phyloP scores from a whole-genome alignment of 176 grass and related monocot species.

The Neostapfia colusana region DNA sequence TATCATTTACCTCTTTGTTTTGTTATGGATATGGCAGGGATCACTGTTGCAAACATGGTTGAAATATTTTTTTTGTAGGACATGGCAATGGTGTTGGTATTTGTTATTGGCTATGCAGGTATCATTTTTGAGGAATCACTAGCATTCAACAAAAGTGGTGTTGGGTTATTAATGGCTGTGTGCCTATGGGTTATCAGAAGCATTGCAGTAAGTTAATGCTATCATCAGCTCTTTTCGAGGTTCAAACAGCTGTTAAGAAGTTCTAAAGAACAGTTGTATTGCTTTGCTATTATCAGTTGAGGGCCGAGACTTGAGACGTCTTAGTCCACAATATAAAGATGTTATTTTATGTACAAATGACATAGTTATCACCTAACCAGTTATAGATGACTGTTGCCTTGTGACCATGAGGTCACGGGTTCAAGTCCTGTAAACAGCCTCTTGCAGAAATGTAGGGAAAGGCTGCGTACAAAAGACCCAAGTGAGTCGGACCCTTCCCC shows the following conservation, averaged over 20 bases:
- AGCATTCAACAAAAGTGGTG: slow-evolving; percentile 96
- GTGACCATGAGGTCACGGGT: too few species aligned
- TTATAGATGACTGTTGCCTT: too few species aligned
- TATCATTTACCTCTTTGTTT: not conserved
- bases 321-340: not conserved
- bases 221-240: slow-evolving; percentile 11
- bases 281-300: not conserved
- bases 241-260: slow-evolving; percentile 1
- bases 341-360: not conserved
- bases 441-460: too few species aligned
- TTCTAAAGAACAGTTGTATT: not conserved
- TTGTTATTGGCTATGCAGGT: slow-evolving; percentile 86
- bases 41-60: slow-evolving; percentile 18
- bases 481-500: too few species aligned
- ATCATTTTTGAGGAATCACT: slow-evolving; percentile 97
- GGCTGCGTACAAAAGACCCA: too few species aligned
- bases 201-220: slow-evolving; percentile 68
- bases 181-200: slow-evolving; percentile 94
- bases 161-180: slow-evolving; percentile 91
- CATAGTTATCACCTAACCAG: not conserved
- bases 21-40: not conserved
- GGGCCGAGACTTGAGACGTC: not conserved
- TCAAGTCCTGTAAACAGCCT: too few species aligned
- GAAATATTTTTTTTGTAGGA: slow-evolving; percentile 62
- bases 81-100: slow-evolving; percentile 89